Conservation (phyloP, 2,329 filamentous ascomycete genomes). For the Atkinsonella hypoxylon region DNA sequence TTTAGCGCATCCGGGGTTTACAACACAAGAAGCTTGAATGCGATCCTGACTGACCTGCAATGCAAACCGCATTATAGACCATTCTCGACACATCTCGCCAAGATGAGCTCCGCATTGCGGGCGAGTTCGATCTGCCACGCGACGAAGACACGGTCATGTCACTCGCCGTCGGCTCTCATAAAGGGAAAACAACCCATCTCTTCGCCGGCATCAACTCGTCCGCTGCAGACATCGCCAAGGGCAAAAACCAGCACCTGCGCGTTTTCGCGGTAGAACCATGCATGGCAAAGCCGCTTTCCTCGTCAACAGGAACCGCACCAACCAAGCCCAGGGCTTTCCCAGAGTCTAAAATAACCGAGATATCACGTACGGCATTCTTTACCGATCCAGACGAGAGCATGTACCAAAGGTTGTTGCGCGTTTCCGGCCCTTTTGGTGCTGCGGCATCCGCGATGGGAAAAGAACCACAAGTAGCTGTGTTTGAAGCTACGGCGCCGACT, state of each 20-base stretch:
- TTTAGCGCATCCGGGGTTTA: neutral
- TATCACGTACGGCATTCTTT: conserved; percentile 42
- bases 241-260: conserved; percentile 75
- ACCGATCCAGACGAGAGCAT: conserved; percentile 33
- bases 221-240: conserved; percentile 55
- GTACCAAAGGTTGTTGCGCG: conserved; percentile 48
- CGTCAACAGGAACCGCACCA: conserved; percentile 14
- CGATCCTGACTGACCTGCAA: neutral
- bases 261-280: conserved; percentile 50
- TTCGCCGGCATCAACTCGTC: conserved; percentile 81
- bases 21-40: neutral
- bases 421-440: conserved; percentile 58
- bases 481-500: conserved; percentile 43
- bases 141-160: conserved; percentile 86
- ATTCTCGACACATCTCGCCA: conserved; percentile 59
- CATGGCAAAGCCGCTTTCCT: conserved; percentile 18
- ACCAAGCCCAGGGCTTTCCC: conserved; percentile 8
- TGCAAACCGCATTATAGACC: conserved; percentile 38
- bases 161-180: conserved; percentile 55
- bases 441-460: conserved; percentile 68
- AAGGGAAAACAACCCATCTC: conserved; percentile 38
- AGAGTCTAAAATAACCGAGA: conserved; percentile 33
- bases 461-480: conserved; percentile 67
- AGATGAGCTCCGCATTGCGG: conserved; percentile 49
- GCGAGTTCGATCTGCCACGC: conserved; percentile 66